Evolutionary conservation across 441 rosid genomes (phyloP).

Genomic region (Eugenia klotzschiana): DNA sequence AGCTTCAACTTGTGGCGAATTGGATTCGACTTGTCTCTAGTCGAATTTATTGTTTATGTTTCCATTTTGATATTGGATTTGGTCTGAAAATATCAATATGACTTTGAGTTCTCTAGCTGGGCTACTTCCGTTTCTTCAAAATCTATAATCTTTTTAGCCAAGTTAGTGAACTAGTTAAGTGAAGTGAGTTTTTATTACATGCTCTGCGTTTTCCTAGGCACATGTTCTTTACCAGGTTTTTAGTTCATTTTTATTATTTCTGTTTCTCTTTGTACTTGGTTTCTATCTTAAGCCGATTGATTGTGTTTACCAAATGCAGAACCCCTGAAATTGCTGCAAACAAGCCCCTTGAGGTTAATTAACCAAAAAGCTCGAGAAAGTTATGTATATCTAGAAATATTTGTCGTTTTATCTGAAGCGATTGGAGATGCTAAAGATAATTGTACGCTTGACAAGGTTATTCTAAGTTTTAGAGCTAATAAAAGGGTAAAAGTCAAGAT

Average conservation of each 20-base stretch:
- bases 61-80: neutral
- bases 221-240: neutral
- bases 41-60: neutral
- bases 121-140: neutral
- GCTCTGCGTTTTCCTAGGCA: neutral
- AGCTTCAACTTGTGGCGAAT: neutral
- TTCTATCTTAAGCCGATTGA: neutral
- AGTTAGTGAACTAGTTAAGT: neutral
- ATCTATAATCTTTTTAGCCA: neutral
- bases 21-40: neutral
- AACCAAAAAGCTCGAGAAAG: conserved; percentile 94
- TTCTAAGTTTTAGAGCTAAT: conserved; percentile 73
- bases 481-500: conserved; percentile 62
- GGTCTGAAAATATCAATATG: neutral
- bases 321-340: conserved; percentile 67
- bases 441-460: conserved; percentile 79
- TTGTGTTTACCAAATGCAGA: conserved; percentile 52
- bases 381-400: conserved; percentile 92
- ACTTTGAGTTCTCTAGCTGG: neutral
- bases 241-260: neutral
- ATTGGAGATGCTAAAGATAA: conserved; percentile 84
- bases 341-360: conserved; percentile 83
- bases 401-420: conserved; percentile 74
- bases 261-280: too few relatives aligned
- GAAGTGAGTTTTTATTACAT: neutral